Evolutionary conservation across 2,329 filamentous ascomycete species (phyloP).

Genomic region (Herpomyces periplanetae): DNA sequence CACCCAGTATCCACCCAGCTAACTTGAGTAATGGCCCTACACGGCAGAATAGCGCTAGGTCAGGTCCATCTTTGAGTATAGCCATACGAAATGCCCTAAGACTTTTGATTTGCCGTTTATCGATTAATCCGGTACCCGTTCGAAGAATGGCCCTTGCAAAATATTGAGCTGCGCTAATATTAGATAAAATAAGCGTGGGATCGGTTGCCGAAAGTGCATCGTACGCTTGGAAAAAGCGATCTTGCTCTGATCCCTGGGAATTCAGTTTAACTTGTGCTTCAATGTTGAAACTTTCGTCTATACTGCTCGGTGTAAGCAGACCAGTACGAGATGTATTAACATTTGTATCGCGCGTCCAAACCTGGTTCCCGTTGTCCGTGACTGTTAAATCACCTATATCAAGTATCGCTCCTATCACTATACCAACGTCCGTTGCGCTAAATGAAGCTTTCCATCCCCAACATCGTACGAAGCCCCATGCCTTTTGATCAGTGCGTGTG

Average conservation of each 20-base stretch:
- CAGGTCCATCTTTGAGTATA: conserved; percentile 73
- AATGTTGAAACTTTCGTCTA: too few species aligned
- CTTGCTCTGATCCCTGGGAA: conserved; percentile 10
- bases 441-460: conserved; percentile 93
- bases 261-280: too few species aligned
- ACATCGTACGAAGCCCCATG: conserved; percentile 82
- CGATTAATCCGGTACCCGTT: conserved; percentile 57
- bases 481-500: conserved; percentile 35
- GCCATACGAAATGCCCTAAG: conserved; percentile 74
- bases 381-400: conserved; percentile 35
- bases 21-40: conserved; percentile 73
- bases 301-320: too few species aligned
- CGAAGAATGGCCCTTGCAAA: conserved; percentile 70
- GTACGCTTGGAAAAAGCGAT: conserved; percentile 18
- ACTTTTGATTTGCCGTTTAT: conserved; percentile 74
- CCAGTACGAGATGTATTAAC: too few species aligned
- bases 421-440: conserved; percentile 69
- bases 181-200: conserved; percentile 14
- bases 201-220: conserved; percentile 11
- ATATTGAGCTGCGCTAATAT: conserved; percentile 47
- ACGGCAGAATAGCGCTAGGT: conserved; percentile 63
- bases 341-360: too few species aligned
- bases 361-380: conserved; percentile 6
- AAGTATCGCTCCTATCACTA: conserved; percentile 57
- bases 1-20: conserved; percentile 71